A percentile compares a stretch with the other conserved stretches of the same genome.
phyloP scores from a whole-genome alignment of 257 asterid species.

The Plantago elongata region DNA sequence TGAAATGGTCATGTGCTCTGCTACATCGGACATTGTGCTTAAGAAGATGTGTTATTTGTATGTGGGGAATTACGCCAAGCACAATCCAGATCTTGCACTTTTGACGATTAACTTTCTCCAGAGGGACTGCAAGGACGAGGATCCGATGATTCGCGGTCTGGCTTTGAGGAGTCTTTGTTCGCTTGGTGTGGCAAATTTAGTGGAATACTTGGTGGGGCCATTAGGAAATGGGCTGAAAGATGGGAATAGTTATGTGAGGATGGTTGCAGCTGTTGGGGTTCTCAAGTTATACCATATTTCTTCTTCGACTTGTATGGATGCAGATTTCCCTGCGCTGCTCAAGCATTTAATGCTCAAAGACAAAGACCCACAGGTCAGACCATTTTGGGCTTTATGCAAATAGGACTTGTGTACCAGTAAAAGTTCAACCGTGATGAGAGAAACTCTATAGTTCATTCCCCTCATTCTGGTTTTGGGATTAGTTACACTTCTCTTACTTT shows the following conservation, averaged over 20 bases:
- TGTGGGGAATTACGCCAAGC: constrained; percentile 92
- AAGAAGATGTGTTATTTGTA: constrained; percentile 97
- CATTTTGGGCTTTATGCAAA: constrained; percentile 7
- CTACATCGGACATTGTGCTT: constrained; percentile 91
- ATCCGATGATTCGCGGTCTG: constrained; percentile 98
- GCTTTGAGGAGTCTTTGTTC: constrained; percentile 97
- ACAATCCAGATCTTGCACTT: constrained; percentile 94
- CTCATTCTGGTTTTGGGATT: too few species aligned
- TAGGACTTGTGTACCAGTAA: too few species aligned
- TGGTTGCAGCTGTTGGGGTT: constrained; percentile 84
- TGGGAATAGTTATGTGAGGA: constrained; percentile 84
- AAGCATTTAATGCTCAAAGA: constrained; percentile 93
- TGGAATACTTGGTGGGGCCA: constrained; percentile 97
- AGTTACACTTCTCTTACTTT: too few species aligned
- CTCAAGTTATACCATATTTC: constrained; percentile 89
- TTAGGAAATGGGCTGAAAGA: constrained; percentile 84
- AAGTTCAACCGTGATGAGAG: too few species aligned
- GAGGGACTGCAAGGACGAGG: constrained; percentile 98
- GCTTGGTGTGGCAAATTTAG: constrained; percentile 93
- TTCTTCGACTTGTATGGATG: constrained; percentile 83
- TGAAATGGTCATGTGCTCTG: constrained; percentile 99
- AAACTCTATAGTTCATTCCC: too few species aligned
- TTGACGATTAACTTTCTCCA: constrained; percentile 94
- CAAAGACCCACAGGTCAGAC: constrained; percentile 82
- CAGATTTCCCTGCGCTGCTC: constrained; percentile 75